Percentiles rank a stretch among this genome's conserved stretches.
Conservation (phyloP, 2,329 filamentous ascomycete genomes). For the Seiridium cupressi region DNA sequence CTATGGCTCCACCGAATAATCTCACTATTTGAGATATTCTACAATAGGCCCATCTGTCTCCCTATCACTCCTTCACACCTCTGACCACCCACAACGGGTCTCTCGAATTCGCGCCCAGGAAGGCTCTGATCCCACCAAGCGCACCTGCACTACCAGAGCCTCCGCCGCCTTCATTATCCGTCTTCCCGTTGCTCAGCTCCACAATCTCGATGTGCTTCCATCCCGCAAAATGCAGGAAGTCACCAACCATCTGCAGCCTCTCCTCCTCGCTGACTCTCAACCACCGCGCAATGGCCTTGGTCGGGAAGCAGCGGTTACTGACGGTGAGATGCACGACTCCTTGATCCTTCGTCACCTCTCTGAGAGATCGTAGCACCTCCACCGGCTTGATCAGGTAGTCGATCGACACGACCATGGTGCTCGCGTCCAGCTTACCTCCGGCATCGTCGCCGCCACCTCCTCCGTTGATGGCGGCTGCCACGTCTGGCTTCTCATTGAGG, state of each 20-base stretch:
- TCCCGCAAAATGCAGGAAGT: slow-evolving; percentile 9
- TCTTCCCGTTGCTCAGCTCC: slow-evolving; percentile 7
- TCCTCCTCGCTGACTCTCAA: slow-evolving; percentile 4
- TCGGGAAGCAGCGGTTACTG: slow-evolving; percentile 11
- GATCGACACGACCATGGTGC: slow-evolving; percentile 9
- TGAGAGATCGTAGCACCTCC: slow-evolving; percentile 3
- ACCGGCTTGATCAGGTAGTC: slow-evolving; percentile 8
- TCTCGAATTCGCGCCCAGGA: background rate
- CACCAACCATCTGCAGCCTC: slow-evolving; percentile 9
- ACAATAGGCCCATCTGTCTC: no score
- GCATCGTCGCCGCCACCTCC: background rate
- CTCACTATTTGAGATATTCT: no score
- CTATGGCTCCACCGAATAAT: no score
- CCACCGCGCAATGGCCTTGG: slow-evolving; percentile 8
- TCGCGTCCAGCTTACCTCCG: slow-evolving; percentile 2
- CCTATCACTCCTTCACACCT: background rate
- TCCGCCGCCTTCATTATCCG: background rate
- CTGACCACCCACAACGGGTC: background rate
- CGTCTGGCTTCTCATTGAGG: slow-evolving; percentile 6
- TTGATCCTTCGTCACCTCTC: background rate
- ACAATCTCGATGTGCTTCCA: slow-evolving; percentile 9
- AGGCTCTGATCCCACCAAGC: background rate
- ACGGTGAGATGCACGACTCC: slow-evolving; percentile 6
- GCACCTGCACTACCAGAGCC: background rate
- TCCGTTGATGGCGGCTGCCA: background rate